Conservation (phyloP, 139 green algal species). For the Desmodesmus armatus region DNA sequence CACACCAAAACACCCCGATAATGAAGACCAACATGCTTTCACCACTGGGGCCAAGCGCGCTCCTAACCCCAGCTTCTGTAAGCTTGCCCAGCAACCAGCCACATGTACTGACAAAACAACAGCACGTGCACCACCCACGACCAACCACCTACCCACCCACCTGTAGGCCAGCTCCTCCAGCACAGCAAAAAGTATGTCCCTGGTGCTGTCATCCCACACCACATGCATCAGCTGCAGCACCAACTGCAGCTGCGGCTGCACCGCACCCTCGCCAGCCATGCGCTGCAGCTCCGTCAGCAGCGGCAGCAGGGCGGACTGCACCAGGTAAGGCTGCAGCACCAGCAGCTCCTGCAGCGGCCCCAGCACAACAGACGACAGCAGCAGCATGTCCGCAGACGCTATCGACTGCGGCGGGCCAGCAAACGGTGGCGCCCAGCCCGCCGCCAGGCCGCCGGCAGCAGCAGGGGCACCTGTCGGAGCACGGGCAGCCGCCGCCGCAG, state of each 20-base stretch:
- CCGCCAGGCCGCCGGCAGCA: background rate
- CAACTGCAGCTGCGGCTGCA: conserved; percentile 16
- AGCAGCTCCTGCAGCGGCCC: conserved; percentile 33
- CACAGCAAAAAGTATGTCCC: background rate
- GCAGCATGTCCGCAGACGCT: background rate
- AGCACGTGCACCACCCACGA: too few species aligned
- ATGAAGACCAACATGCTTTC: too few species aligned
- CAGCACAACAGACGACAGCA: conserved; percentile 21
- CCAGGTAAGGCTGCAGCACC: conserved; percentile 25
- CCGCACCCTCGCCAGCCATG: background rate
- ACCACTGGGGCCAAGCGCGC: too few species aligned
- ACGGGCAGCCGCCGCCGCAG: background rate
- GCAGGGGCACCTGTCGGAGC: background rate
- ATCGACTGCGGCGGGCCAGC: background rate
- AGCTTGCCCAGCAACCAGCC: too few species aligned
- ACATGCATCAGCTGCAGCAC: conserved; percentile 14
- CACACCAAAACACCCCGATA: too few species aligned
- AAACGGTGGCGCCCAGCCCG: conserved; percentile 16
- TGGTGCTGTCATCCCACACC: conserved; percentile 15
- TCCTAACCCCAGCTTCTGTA: too few species aligned
- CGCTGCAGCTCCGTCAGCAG: conserved; percentile 24
- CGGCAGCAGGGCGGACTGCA: conserved; percentile 22
- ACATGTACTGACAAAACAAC: too few species aligned
- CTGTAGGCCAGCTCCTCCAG: conserved; percentile 33
- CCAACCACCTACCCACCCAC: background rate